These are phyloP conservation scores for Priceomyces melissophilus DNA, from an alignment of 805 yeast genomes.

Conservation along the genomic window DNA sequence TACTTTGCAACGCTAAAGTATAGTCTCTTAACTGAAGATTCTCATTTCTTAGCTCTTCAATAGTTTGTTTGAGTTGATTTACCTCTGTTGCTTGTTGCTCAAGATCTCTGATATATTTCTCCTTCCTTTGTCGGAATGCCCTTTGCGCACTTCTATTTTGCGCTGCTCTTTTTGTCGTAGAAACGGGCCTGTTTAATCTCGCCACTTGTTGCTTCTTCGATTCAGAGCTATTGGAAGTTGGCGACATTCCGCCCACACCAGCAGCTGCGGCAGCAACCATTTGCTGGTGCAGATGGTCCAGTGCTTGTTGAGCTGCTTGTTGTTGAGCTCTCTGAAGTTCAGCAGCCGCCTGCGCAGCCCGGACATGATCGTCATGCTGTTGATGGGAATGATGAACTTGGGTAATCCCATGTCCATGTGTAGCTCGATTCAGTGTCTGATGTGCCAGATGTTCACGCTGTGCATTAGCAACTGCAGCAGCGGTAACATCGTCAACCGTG, in stretches of 20 bases:
- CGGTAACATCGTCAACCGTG: constrained; percentile 18
- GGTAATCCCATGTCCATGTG: constrained; percentile 4
- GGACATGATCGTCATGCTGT: constrained; percentile 8
- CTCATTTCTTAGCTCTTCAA: constrained; percentile 66
- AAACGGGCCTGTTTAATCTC: constrained; percentile 36
- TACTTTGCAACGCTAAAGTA: constrained; percentile 64
- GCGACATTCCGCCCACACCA: constrained; percentile 6
- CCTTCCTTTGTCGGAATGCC: constrained; percentile 84
- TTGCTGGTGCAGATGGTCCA: constrained; percentile 7
- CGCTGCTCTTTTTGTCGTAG: constrained; percentile 78
- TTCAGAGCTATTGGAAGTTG: neutral
- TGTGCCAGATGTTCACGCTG: constrained; percentile 12
- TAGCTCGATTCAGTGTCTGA: constrained; percentile 9
- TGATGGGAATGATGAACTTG: constrained; percentile 9
- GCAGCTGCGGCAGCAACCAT: constrained; percentile 9
- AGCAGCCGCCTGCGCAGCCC: constrained; percentile 11
- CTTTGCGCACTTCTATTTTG: constrained; percentile 91
- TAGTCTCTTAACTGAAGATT: constrained; percentile 71
- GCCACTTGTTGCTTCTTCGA: constrained; percentile 1
- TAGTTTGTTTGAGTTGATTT: constrained; percentile 57
- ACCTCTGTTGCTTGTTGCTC: constrained; percentile 67
- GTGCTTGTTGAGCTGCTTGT: constrained; percentile 9
- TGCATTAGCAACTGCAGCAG: constrained; percentile 20
- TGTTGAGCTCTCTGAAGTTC: constrained; percentile 13
- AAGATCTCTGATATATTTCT: constrained; percentile 73